phyloP scores from a whole-genome alignment of 2,329 filamentous ascomycete species.

The Xylariaceae sp. region DNA sequence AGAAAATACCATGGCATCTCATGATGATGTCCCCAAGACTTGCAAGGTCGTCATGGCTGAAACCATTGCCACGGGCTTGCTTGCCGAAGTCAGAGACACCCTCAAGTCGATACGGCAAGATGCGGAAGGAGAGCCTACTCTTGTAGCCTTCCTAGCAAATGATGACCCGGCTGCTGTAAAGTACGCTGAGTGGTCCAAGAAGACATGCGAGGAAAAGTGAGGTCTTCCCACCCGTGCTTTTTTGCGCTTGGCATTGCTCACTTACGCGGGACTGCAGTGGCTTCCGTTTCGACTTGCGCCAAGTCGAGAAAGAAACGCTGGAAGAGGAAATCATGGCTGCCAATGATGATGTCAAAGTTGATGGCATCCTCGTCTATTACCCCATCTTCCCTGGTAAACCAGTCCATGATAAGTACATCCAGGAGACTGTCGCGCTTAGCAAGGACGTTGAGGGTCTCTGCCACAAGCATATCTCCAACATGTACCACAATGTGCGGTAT shows the following conservation, averaged over 20 bases:
- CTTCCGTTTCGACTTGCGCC: conserved; percentile 80
- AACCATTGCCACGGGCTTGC: conserved; percentile 75
- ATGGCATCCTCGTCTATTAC: conserved; percentile 97
- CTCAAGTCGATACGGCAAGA: conserved; percentile 63
- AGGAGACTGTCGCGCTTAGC: conserved; percentile 81
- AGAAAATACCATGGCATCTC: conserved; percentile 35
- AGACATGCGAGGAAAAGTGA: conserved; percentile 95
- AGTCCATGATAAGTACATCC: conserved; percentile 87
- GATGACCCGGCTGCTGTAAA: conserved; percentile 82
- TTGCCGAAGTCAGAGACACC: conserved; percentile 71
- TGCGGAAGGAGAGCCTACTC: conserved; percentile 55
- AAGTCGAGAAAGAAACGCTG: conserved; percentile 78
- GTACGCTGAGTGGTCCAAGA: conserved; percentile 96
- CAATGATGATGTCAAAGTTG: conserved; percentile 70
- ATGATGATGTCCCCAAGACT: conserved; percentile 49
- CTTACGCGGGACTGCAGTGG: conserved; percentile 51
- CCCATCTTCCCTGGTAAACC: conserved; percentile 81
- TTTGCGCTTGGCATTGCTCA: conserved; percentile 6
- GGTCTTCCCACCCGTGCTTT: conserved; percentile 28
- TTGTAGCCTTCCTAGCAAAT: conserved; percentile 91
- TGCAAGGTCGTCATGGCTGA: conserved; percentile 93
- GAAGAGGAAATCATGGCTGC: conserved; percentile 84
- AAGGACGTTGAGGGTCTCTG: conserved; percentile 96
- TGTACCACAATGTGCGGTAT: conserved; percentile 98
- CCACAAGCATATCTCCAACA: conserved; percentile 95